phyloP scores from a whole-genome alignment of 768 basidiomycete species.

The Saitozyma sp. region DNA sequence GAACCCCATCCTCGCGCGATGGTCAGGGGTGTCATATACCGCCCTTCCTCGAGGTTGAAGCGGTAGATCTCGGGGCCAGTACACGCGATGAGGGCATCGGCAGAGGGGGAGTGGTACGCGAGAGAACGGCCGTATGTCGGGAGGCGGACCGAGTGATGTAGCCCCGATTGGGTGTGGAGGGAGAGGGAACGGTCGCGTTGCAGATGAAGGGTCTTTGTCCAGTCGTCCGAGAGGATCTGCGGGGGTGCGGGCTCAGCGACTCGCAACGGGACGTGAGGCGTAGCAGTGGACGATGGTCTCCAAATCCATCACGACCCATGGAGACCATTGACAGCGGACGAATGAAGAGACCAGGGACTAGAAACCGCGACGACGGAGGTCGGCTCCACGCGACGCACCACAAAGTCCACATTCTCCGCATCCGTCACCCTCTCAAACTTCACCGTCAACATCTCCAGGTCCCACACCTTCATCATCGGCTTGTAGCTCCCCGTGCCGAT shows the following conservation, averaged over 20 bases:
- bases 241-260: no score
- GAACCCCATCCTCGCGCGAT: slow-evolving; percentile 55
- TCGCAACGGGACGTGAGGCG: no score
- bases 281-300: no score
- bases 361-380: slow-evolving; percentile 46
- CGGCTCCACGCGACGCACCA: slow-evolving; percentile 65
- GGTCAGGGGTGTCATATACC: slow-evolving; percentile 72
- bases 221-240: slow-evolving; percentile 92
- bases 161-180: slow-evolving; percentile 88
- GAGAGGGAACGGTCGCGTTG: slow-evolving; percentile 94
- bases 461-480: slow-evolving; percentile 94
- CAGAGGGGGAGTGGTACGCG: slow-evolving; percentile 90
- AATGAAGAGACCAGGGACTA: slow-evolving; percentile 5
- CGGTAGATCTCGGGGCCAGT: slow-evolving; percentile 86
- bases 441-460: slow-evolving; percentile 82
- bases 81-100: slow-evolving; percentile 81
- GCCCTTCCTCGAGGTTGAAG: slow-evolving; percentile 91
- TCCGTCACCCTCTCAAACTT: slow-evolving; percentile 97
- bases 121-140: slow-evolving; percentile 89
- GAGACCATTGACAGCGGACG: neutral
- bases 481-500: slow-evolving; percentile 97
- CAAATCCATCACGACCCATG: neutral
- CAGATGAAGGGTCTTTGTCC: slow-evolving; percentile 96
- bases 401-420: slow-evolving; percentile 95
- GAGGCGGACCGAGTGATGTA: slow-evolving; percentile 90